These are phyloP conservation scores for Oryza punctata DNA, from an alignment of 176 grass and related monocot species.

Conservation along the genomic window DNA sequence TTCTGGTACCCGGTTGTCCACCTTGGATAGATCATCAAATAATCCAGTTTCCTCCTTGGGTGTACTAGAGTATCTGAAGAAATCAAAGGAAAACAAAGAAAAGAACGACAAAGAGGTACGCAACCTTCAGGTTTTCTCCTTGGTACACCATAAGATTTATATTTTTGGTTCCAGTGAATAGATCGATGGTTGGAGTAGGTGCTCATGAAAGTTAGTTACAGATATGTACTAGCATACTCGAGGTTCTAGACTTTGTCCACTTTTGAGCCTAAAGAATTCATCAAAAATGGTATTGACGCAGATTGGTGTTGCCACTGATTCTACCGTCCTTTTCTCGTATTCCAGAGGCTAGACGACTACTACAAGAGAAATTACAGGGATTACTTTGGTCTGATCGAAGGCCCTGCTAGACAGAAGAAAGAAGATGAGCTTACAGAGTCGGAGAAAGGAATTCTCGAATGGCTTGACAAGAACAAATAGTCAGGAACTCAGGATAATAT, in stretches of 20 bases:
- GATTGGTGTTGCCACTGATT: background rate
- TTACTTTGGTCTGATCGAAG: constrained; percentile 84
- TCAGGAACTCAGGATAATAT: background rate
- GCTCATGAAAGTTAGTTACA: background rate
- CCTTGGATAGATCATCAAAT: background rate
- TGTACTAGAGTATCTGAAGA: constrained; percentile 70
- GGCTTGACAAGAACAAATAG: constrained; percentile 87
- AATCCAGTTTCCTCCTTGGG: background rate
- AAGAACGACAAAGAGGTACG: constrained; percentile 89
- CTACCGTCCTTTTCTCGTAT: background rate
- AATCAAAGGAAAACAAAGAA: constrained; percentile 83
- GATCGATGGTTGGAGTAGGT: background rate
- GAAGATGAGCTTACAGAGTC: constrained; percentile 67
- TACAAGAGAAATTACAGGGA: constrained; percentile 88
- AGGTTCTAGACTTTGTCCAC: background rate
- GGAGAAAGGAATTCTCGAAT: constrained; percentile 81
- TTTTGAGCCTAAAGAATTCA: background rate
- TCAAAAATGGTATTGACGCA: background rate
- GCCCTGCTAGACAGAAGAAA: constrained; percentile 53
- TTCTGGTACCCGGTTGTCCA: background rate
- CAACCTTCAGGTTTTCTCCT: background rate
- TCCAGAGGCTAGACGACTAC: constrained; percentile 80
- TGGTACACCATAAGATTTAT: no score
- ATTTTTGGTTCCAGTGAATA: background rate
- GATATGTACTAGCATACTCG: background rate